Percentiles rank a stretch among this genome's conserved stretches.
These are phyloP conservation scores for Vanrija sp. DNA, from an alignment of 1,284 basidiomycete species.

Conservation along the genomic window DNA sequence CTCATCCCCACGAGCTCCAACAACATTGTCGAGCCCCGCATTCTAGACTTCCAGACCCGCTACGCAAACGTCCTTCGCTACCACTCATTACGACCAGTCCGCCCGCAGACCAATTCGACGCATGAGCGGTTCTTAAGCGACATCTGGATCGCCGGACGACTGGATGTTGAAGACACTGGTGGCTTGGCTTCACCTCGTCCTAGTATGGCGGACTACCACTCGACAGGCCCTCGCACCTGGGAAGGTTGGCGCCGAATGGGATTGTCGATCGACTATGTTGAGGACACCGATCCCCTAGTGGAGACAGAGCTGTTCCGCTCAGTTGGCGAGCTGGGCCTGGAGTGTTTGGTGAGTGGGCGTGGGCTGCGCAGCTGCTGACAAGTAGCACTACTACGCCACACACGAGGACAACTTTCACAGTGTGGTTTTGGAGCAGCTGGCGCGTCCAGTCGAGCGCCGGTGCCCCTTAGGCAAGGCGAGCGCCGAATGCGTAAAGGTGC, in stretches of 20 bases:
- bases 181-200: constrained; percentile 9
- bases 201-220: constrained; percentile 37
- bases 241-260: constrained; percentile 51
- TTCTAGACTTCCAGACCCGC: constrained; percentile 88
- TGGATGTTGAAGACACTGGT: constrained; percentile 20
- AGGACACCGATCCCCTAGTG: constrained; percentile 68
- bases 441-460: constrained; percentile 67
- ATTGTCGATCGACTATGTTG: constrained; percentile 51
- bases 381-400: constrained; percentile 64
- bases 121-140: constrained; percentile 64
- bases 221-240: constrained; percentile 16
- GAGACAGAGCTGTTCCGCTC: constrained; percentile 80
- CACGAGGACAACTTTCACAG: constrained; percentile 78
- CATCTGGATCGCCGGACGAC: constrained; percentile 61
- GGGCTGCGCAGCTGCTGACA: constrained; percentile 25
- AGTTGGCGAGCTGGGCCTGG: constrained; percentile 78
- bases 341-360: constrained; percentile 62
- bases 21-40: constrained; percentile 73
- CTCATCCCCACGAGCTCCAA: constrained; percentile 71
- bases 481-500: constrained; percentile 61
- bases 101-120: constrained; percentile 60
- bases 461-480: constrained; percentile 78
- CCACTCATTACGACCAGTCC: constrained; percentile 72
- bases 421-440: constrained; percentile 80
- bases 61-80: constrained; percentile 75